Conservation (phyloP, 345 rosid genomes). For the Cardamine chenopodiifolia region DNA sequence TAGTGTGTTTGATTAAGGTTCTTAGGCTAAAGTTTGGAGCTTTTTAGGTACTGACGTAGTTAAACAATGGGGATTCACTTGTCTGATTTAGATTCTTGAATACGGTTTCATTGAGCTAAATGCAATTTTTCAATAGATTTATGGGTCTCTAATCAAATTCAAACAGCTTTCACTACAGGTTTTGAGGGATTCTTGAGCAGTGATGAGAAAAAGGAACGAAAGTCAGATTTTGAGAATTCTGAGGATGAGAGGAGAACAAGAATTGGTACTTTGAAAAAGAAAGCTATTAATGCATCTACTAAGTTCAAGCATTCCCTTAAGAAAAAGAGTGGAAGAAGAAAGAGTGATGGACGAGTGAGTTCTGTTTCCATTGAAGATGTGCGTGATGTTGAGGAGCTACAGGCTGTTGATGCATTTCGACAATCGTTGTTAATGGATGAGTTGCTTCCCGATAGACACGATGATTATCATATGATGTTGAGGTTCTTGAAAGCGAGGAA, state of each 20-base stretch:
- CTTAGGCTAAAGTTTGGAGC: neutral
- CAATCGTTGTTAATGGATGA: constrained; percentile 83
- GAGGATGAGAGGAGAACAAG: constrained; percentile 98
- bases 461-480: constrained; percentile 96
- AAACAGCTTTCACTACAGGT: constrained; percentile 54
- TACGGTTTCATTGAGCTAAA: constrained; percentile 4
- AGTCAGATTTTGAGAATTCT: constrained; percentile 93
- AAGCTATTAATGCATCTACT: constrained; percentile 83
- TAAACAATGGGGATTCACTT: neutral
- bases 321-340: constrained; percentile 82
- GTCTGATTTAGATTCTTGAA: constrained; percentile 7
- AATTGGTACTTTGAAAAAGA: constrained; percentile 90
- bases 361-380: constrained; percentile 97
- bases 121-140: neutral
- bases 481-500: constrained; percentile 95
- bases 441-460: constrained; percentile 67
- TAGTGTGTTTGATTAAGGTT: neutral
- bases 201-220: constrained; percentile 94
- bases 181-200: constrained; percentile 85
- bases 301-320: constrained; percentile 90
- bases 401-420: constrained; percentile 85
- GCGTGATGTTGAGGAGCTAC: constrained; percentile 79
- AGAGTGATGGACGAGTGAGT: constrained; percentile 85
- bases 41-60: neutral
- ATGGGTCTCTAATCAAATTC: constrained; percentile 14